phyloP scores from a whole-genome alignment of 441 rosid species.

The Theobroma grandiflorum region DNA sequence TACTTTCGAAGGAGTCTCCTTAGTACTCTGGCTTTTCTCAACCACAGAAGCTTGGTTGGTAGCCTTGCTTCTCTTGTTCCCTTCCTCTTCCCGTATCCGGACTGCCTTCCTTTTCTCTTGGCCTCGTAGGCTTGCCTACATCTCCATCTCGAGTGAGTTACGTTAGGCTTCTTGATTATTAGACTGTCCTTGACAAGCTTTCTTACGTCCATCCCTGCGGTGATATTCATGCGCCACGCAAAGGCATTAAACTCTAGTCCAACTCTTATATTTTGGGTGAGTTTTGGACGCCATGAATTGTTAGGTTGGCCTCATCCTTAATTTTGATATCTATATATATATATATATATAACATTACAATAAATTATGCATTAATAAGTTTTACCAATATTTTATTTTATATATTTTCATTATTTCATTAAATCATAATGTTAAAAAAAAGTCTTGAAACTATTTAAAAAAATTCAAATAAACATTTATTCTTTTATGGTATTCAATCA shows the following conservation, averaged over 20 bases:
- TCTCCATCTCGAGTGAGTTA: conserved; percentile 85
- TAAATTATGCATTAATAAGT: no score
- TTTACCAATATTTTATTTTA: no score
- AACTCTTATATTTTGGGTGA: no score
- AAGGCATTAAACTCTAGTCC: neutral
- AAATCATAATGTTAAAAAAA: no score
- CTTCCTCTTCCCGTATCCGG: conserved; percentile 42
- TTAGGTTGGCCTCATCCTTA: no score
- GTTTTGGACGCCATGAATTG: no score
- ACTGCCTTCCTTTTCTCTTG: neutral
- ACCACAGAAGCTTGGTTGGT: conserved; percentile 48
- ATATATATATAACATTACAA: no score
- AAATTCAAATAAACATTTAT: no score
- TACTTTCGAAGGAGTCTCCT: conserved; percentile 73
- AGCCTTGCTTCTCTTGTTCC: conserved; percentile 54
- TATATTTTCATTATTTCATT: no score
- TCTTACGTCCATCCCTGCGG: conserved; percentile 67
- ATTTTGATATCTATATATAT: no score
- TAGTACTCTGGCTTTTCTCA: conserved; percentile 35
- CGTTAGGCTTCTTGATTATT: conserved; percentile 82
- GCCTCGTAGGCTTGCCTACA: conserved; percentile 22
- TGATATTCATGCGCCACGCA: neutral
- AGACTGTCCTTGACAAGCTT: conserved; percentile 43
- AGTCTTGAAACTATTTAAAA: no score
- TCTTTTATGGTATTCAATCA: no score